Conservation (phyloP, 73 alveolate species). For the Symbiodinium pilosum region DNA sequence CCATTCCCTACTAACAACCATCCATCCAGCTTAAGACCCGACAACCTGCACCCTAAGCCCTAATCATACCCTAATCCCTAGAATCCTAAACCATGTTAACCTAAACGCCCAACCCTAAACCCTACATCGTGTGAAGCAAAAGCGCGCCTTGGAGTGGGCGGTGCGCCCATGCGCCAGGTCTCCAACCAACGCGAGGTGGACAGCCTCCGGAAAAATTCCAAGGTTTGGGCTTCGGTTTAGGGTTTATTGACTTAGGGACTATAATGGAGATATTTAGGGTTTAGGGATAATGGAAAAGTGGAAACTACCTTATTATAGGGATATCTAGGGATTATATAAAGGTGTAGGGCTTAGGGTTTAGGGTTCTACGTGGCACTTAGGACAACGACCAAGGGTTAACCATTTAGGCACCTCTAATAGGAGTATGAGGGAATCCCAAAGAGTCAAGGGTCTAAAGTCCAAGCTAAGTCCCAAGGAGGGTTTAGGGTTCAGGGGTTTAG, state of each 20-base stretch:
- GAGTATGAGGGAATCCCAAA: too few relatives aligned
- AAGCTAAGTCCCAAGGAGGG: too few relatives aligned
- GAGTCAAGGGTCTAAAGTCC: too few relatives aligned
- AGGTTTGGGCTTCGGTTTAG: not conserved
- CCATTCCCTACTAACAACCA: too few relatives aligned
- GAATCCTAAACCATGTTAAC: too few relatives aligned
- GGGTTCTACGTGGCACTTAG: too few relatives aligned
- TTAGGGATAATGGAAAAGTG: not conserved
- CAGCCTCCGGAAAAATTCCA: not conserved
- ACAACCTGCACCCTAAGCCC: not conserved
- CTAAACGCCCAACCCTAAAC: too few relatives aligned
- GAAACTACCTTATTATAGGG: too few relatives aligned
- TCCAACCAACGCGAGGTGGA: conserved; percentile 84
- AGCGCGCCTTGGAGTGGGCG: conserved; percentile 60
- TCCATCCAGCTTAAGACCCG: too few relatives aligned
- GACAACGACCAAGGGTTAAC: too few relatives aligned
- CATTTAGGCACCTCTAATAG: too few relatives aligned
- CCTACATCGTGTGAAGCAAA: not conserved
- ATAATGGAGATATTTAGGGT: not conserved
- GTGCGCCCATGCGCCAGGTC: conserved; percentile 91
- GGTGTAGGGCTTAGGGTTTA: not conserved
- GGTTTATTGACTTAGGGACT: not conserved
- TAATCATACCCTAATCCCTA: not conserved
- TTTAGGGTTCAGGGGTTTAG: too few relatives aligned
- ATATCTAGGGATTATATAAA: not conserved